Base-by-base conservation (phyloP, 1,284 basidiomycete species). In the Pseudozyma hubeiensis region DNA sequence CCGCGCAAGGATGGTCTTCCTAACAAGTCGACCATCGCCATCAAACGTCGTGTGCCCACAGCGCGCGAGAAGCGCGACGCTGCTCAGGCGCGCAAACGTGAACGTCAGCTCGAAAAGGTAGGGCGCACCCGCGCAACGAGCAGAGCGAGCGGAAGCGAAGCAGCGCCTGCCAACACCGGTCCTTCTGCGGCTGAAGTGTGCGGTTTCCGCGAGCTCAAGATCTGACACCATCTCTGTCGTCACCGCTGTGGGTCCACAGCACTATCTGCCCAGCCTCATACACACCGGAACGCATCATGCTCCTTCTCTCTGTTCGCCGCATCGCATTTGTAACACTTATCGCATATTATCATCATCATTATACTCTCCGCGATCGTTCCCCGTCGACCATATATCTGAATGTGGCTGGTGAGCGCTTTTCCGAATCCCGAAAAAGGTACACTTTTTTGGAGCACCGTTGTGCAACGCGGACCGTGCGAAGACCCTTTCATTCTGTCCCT, bases 151-250 rank as follows among this genome's bases (percentile, higher is more conserved):
- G 49, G 37, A 17, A 56, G 31, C 19, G 56, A 55, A 14, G 16
- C 41, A 0, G 43, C 34, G 17, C 46, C 35, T 9, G 34, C 34
- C n/a, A 49, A 29, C 53, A 46, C 52, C 11, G 55, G 66, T 9
- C 61, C 63, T 44, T 68, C 65, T 17, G 62, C 67, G 5, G 72
- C 71, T 37, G 75, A 78, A 34, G 74, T 78, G 2, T 64, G 70
- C 49, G 76, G 76, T 16, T 78, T 78, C 52, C 63, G 69, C 52
- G 76, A 78, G 61, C 76, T 78, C 44, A 78, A 78, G 50, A 78
- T 78, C 40, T 78, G 46, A 70, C 5, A 33, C 17, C 52, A 35
- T 43, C 31, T 29, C 31, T 19, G 30, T 1, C 10, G 5, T 45
- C 17, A 14, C 34, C 34, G 37, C 44, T 35, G 17, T 29, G 8